Percentiles rank a stretch among this genome's conserved stretches.
Evolutionary conservation across 1,284 basidiomycete species (phyloP).

Genomic region (Leccinum fallax): DNA sequence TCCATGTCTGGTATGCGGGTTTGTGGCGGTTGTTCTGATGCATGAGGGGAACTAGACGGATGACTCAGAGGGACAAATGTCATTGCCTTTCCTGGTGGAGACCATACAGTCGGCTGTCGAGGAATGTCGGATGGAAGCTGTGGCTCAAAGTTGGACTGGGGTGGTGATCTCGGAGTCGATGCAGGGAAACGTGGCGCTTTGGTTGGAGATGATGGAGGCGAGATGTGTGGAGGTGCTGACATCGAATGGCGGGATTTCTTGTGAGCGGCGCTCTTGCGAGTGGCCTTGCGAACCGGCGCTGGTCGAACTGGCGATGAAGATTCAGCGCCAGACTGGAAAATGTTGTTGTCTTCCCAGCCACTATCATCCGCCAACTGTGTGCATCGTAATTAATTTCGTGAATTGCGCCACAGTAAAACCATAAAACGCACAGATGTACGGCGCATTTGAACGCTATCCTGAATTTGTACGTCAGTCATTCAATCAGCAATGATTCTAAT

Average conservation of each 20-base stretch:
- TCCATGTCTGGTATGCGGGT: constrained; percentile 10
- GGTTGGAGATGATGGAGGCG: constrained; percentile 43
- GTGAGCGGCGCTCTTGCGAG: constrained; percentile 49
- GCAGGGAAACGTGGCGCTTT: constrained; percentile 20
- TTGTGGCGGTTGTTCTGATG: constrained; percentile 13
- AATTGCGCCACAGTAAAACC: not conserved
- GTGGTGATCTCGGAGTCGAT: constrained; percentile 33
- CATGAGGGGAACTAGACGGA: constrained; percentile 9
- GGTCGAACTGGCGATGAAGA: constrained; percentile 72
- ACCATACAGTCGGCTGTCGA: constrained; percentile 22
- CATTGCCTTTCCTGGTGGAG: constrained; percentile 15
- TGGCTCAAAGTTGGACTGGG: constrained; percentile 60
- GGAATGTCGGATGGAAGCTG: constrained; percentile 46
- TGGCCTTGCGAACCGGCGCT: constrained; percentile 53
- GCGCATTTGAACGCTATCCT: constrained; percentile 51
- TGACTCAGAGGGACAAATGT: constrained; percentile 23
- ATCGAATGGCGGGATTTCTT: constrained; percentile 65
- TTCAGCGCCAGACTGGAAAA: constrained; percentile 81
- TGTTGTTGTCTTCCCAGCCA: constrained; percentile 85
- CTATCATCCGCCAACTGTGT: constrained; percentile 55
- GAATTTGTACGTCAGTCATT: constrained; percentile 36
- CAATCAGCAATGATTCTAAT: not conserved
- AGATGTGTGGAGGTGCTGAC: constrained; percentile 69
- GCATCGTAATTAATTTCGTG: constrained; percentile 5
- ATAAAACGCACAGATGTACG: constrained; percentile 47